These are phyloP conservation scores for Glycine tomentella DNA, from an alignment of 306 rosid species.

Conservation along the genomic window DNA sequence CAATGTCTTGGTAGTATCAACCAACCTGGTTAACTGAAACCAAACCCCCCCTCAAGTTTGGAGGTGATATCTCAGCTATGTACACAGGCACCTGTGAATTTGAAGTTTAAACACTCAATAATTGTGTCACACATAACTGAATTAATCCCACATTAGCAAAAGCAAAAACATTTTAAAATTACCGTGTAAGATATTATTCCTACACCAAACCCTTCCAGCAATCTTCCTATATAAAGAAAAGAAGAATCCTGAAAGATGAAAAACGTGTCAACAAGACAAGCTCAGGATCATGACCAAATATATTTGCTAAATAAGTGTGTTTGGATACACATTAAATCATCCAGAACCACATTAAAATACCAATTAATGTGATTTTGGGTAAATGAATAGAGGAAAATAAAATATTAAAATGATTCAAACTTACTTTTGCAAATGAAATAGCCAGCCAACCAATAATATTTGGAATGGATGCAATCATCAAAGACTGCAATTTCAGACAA, in stretches of 20 bases:
- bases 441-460: conserved; percentile 90
- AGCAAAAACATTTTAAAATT: conserved; percentile 31
- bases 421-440: conserved; percentile 89
- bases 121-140: conserved; percentile 42
- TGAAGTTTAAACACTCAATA: conserved; percentile 34
- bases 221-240: conserved; percentile 95
- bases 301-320: conserved; percentile 3
- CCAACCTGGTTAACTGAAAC: conserved; percentile 92
- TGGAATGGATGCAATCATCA: conserved; percentile 93
- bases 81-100: conserved; percentile 83
- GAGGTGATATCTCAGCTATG: conserved; percentile 96
- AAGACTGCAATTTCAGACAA: conserved; percentile 70
- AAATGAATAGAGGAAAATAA: not conserved
- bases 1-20: conserved; percentile 32
- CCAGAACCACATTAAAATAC: not conserved
- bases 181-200: conserved; percentile 95
- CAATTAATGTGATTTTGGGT: not conserved
- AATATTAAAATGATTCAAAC: conserved; percentile 39
- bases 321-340: not conserved
- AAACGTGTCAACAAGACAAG: conserved; percentile 27
- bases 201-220: conserved; percentile 99
- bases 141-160: conserved; percentile 18
- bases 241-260: conserved; percentile 73
- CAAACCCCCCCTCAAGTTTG: conserved; percentile 81
- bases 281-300: conserved; percentile 1